A percentile compares a stretch with the other conserved stretches of the same genome.
Conservation (phyloP, 495 filamentous ascomycete genomes). For the Parachaetomium inaequale region DNA sequence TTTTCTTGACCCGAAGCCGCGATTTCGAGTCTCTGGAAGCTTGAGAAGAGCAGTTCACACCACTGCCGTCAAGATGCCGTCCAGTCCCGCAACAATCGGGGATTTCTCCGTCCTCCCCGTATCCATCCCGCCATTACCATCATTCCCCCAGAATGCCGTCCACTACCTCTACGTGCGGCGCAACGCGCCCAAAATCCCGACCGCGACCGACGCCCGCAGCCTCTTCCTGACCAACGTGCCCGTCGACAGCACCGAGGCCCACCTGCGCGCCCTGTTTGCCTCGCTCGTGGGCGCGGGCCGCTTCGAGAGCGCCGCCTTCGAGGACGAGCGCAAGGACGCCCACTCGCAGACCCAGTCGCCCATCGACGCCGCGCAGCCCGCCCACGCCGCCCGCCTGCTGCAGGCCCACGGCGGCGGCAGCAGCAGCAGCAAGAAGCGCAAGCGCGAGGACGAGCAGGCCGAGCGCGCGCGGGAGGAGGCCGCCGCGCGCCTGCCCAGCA, state of each 20-base stretch:
- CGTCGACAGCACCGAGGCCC: constrained; percentile 72
- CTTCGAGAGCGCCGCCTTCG: constrained; percentile 73
- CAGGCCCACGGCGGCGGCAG: constrained; percentile 50
- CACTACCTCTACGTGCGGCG: constrained; percentile 86
- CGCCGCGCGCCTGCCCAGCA: constrained; percentile 55
- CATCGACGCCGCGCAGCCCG: constrained; percentile 33
- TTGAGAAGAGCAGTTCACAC: not conserved
- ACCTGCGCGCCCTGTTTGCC: constrained; percentile 71
- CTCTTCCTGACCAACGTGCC: constrained; percentile 88
- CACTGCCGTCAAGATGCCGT: constrained; percentile 31
- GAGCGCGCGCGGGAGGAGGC: constrained; percentile 54
- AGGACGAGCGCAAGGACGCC: constrained; percentile 42
- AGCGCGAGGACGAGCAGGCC: constrained; percentile 52
- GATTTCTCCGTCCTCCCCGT: constrained; percentile 54
- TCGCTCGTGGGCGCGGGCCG: constrained; percentile 65
- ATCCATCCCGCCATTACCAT: constrained; percentile 58
- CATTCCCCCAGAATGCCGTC: constrained; percentile 54
- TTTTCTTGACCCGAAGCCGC: constrained; percentile 9
- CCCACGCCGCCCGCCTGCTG: constrained; percentile 36
- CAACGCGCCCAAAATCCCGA: constrained; percentile 73
- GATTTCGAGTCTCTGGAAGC: not conserved
- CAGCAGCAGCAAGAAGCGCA: constrained; percentile 75
- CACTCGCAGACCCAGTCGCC: constrained; percentile 18
- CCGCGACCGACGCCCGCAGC: constrained; percentile 65
- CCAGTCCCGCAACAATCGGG: constrained; percentile 29